These are phyloP conservation scores for Cladosporium oxysporum DNA, from an alignment of 2,329 filamentous ascomycete species.

Conservation along the genomic window DNA sequence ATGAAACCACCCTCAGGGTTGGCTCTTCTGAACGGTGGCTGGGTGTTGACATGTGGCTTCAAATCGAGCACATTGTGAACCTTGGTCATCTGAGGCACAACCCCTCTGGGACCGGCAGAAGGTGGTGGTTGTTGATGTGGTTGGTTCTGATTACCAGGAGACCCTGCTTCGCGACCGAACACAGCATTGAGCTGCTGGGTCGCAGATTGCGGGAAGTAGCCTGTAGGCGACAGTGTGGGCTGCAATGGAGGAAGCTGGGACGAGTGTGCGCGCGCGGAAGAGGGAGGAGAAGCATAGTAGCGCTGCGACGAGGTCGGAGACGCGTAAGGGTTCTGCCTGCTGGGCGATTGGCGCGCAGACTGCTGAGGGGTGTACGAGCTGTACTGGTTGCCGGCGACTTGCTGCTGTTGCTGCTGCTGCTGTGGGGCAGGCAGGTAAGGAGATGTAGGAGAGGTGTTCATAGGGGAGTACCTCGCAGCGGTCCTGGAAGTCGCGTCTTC, in stretches of 20 bases:
- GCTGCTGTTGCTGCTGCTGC: conserved; percentile 45
- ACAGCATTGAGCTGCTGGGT: conserved; percentile 71
- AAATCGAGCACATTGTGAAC: conserved; percentile 72
- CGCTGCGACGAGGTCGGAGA: conserved; percentile 54
- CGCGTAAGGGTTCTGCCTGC: conserved; percentile 59
- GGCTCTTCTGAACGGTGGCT: conserved; percentile 88
- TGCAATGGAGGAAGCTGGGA: conserved; percentile 76
- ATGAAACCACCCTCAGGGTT: conserved; percentile 98
- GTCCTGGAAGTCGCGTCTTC: conserved; percentile 70
- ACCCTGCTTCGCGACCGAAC: conserved; percentile 57
- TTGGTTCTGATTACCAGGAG: conserved; percentile 32
- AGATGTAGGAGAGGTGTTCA: conserved; percentile 84
- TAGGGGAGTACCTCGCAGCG: conserved; percentile 91
- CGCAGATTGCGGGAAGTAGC: conserved; percentile 68
- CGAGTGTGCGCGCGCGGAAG: conserved; percentile 48
- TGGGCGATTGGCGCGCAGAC: conserved; percentile 76
- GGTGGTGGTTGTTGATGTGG: conserved; percentile 26
- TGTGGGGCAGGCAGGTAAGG: conserved; percentile 63
- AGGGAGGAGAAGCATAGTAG: conserved; percentile 59
- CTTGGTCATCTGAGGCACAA: conserved; percentile 86
- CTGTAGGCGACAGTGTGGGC: conserved; percentile 48
- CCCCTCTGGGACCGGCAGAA: conserved; percentile 54
- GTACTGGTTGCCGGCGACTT: conserved; percentile 30
- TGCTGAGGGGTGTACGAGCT: conserved; percentile 45
- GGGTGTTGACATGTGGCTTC: conserved; percentile 77